Evolutionary conservation across 805 yeast genomes (phyloP), one percentile per base, ranked within the genome.

Genomic region (Yarrowia sp.): DNA sequence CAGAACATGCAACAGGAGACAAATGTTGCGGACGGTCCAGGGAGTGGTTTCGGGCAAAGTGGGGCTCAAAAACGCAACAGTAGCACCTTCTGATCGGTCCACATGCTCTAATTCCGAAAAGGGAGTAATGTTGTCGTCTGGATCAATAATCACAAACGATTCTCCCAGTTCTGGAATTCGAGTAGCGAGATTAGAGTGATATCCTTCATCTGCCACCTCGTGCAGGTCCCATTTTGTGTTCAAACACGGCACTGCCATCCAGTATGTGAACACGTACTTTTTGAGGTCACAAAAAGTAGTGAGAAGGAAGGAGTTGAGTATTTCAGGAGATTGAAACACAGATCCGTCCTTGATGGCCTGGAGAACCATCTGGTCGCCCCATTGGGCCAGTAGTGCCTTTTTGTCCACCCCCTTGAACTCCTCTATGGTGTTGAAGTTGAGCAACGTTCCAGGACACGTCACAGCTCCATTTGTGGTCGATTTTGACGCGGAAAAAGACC

Each of bases 281-380:
- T 95, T 95, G 72, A 95, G 81, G 74, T 95, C 99, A 0, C 96
- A 88, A 76, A 86, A 95, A 44, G 92, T 81, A 30, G 92, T 77
- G 1, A 89, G 69, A 4, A 77, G 75, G 68, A 87, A 85, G 9
- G 72, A 69, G 14, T 77, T 70, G 30, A 86, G 72, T 5, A 75
- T 26, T 0, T 78, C 70, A 0, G 87, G 85, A 56, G 80, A 72
- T 0, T 69, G 51, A 1, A 82, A 68, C 3, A 78, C 75, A 0
- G 74, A 68, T 30, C 76, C 76, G 16, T 78, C 73, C 11, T 65
- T 58, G 9, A 82, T 79, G 7, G 68, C 72, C 12, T 26, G 46
- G 10, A 68, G 68, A 62, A 52, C 62, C 17, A 76, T 72, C 32
- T 70, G 68, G 1, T 68, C 67, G 1, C 81, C 85, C 24, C 79